Conservation (phyloP, 768 basidiomycete genomes). For the Tricholoma saponaceum region DNA sequence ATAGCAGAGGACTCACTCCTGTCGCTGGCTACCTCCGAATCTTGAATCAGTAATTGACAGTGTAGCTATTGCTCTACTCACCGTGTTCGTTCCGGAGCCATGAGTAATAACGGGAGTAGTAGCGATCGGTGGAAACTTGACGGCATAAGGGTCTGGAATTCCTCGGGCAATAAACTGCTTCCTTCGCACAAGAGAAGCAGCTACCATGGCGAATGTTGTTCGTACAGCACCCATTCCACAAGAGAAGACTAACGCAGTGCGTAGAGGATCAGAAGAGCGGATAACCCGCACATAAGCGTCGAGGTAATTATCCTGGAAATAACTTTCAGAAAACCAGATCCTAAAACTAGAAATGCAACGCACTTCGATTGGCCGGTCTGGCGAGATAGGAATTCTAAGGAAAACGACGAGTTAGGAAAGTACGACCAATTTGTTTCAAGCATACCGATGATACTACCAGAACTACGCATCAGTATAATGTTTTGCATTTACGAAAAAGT, state of each 20-base stretch:
- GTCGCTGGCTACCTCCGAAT: constrained; percentile 16
- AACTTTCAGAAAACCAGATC: not conserved
- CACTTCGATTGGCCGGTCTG: constrained; percentile 87
- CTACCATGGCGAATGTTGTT: constrained; percentile 97
- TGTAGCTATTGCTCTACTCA: constrained; percentile 19
- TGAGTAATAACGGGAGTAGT: constrained; percentile 14
- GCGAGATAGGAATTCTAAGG: constrained; percentile 87
- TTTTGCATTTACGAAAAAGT: not conserved
- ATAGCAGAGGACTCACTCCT: constrained; percentile 12
- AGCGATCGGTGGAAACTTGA: constrained; percentile 25
- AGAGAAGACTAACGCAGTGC: constrained; percentile 85
- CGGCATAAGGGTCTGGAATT: constrained; percentile 73
- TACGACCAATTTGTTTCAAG: not conserved
- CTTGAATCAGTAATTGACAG: not conserved
- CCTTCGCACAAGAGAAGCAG: constrained; percentile 80
- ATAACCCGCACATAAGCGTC: constrained; percentile 90
- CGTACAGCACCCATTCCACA: constrained; percentile 97
- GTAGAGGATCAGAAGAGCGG: constrained; percentile 70
- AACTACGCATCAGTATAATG: constrained; percentile 9
- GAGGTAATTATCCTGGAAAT: constrained; percentile 80
- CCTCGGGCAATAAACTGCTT: constrained; percentile 67
- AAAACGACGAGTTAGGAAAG: not conserved
- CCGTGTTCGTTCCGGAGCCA: constrained; percentile 46
- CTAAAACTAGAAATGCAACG: constrained; percentile 7
- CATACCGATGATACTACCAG: constrained; percentile 71